Conservation (phyloP, 2,329 filamentous ascomycete genomes). For the Dactylellina sp. region DNA sequence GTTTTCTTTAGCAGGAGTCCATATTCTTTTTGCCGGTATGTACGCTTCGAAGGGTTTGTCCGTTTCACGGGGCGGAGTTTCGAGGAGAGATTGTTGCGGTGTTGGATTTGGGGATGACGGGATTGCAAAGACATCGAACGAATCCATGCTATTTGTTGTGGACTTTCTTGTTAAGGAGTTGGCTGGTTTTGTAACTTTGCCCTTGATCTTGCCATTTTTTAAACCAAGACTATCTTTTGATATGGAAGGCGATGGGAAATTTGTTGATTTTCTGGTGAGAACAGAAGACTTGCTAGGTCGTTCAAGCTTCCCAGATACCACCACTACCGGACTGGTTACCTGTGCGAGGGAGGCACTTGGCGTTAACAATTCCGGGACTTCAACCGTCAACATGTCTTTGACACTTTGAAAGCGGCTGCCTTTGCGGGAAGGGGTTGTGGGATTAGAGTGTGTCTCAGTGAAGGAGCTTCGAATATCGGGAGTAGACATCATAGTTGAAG, state of each 20-base stretch:
- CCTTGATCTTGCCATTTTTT: conserved; percentile 38
- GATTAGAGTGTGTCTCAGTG: background rate
- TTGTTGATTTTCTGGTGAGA: conserved; percentile 33
- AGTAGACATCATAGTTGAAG: background rate
- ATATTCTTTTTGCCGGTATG: conserved; percentile 41
- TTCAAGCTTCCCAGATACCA: conserved; percentile 26
- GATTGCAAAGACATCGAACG: conserved; percentile 41
- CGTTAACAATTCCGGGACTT: background rate
- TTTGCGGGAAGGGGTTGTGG: conserved; percentile 32
- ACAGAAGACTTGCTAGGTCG: conserved; percentile 32
- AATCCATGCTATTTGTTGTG: conserved; percentile 9
- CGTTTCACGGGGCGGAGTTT: conserved; percentile 35
- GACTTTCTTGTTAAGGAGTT: background rate
- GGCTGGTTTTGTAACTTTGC: conserved; percentile 30
- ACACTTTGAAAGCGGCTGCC: conserved; percentile 40
- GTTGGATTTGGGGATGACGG: conserved; percentile 32
- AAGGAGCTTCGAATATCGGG: conserved; percentile 5
- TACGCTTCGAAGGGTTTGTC: conserved; percentile 24
- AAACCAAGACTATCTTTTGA: conserved; percentile 11
- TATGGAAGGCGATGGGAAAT: conserved; percentile 18
- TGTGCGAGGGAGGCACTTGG: background rate
- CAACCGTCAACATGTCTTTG: conserved; percentile 35
- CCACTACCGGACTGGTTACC: background rate
- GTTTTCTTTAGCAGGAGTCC: conserved; percentile 51
- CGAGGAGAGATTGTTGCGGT: conserved; percentile 9